phyloP scores from a whole-genome alignment of 306 rosid genomes.

The Castanea mollissima region DNA sequence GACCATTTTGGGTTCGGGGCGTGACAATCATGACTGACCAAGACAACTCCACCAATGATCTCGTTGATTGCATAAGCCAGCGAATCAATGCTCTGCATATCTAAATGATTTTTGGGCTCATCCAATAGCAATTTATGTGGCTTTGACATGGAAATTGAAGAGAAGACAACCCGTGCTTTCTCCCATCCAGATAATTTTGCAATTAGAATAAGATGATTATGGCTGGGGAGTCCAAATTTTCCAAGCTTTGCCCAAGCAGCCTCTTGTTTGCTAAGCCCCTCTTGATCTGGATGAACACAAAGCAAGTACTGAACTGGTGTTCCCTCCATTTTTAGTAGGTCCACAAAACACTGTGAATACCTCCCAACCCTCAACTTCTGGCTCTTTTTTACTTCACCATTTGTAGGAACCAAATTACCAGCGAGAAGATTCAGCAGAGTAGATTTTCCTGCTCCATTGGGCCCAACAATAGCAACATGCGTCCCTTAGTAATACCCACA shows the following conservation, averaged over 20 bases:
- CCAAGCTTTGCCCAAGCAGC: too few relatives aligned
- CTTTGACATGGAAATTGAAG: conserved; percentile 81
- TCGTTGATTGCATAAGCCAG: conserved; percentile 69
- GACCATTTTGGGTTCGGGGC: too few relatives aligned
- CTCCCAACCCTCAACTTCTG: too few relatives aligned
- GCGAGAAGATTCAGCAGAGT: background rate
- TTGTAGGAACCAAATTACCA: too few relatives aligned
- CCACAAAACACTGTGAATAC: conserved; percentile 56
- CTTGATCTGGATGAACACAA: conserved; percentile 29
- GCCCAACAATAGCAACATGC: conserved; percentile 69
- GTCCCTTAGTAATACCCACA: conserved; percentile 63
- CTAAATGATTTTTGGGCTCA: conserved; percentile 80
- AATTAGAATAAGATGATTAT: conserved; percentile 65
- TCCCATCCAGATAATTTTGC: conserved; percentile 65
- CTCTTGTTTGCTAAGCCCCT: too few relatives aligned
- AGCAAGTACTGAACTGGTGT: conserved; percentile 63
- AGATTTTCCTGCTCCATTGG: conserved; percentile 71
- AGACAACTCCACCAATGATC: conserved; percentile 71
- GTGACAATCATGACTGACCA: conserved; percentile 59
- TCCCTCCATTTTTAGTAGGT: conserved; percentile 71
- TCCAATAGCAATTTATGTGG: conserved; percentile 75
- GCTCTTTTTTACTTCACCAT: too few relatives aligned
- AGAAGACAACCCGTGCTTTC: conserved; percentile 69
- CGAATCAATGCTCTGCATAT: conserved; percentile 84
- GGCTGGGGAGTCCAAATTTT: conserved; percentile 34